Base-by-base conservation (phyloP, 2,329 filamentous ascomycete genomes). In the Teratosphaeria epicoccoides region DNA sequence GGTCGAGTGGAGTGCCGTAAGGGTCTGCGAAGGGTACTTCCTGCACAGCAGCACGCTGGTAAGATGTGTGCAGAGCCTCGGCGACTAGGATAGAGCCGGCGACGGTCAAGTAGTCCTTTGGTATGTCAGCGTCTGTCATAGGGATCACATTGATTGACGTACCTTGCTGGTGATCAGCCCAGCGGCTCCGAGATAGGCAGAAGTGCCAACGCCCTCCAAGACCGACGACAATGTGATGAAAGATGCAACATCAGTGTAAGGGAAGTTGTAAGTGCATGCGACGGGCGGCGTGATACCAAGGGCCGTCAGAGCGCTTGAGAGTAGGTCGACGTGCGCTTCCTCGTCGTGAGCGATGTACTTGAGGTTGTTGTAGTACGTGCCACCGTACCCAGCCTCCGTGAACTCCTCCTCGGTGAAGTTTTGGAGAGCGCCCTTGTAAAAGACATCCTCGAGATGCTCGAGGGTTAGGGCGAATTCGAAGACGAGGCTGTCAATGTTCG, bases 41-140 rank as follows among this genome's bases (percentile, higher is more conserved):
- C 47, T 70, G 66, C n/a, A 76, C 66, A 3, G 69, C 69, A 25
- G 70, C 66, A 49, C 82, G 79, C 49, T 57, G 61, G 68, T 81
- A 82, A 4, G 82, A 71, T 2, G 77, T 77, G 69, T 85, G 82
- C 7, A 81, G 76, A 23, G 82, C 76, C 61, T 84, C 82, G 50
- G 83, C 76, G 26, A 77, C 78, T 23, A 85, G 71, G 60, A 86
- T 80, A 50, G 77, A 76, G 37, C 77, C 81, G 1, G 81, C 82
- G 6, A 74, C 76, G 1, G 77, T 76, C 33, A 85, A 69, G 66
- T 83, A 83, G n/a, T 70, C 68, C 33, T 40, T 17, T 17, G 6
- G n/a, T 14, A n/a, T 5, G 33, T 40, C n/a, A 17, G n/a, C 33
- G 20, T 20, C n/a, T 20, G n/a, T 17, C 14, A 17, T 17, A 9